Base-by-base conservation (phyloP, 129 eudicot species). In the Pittosporum tobira region DNA sequence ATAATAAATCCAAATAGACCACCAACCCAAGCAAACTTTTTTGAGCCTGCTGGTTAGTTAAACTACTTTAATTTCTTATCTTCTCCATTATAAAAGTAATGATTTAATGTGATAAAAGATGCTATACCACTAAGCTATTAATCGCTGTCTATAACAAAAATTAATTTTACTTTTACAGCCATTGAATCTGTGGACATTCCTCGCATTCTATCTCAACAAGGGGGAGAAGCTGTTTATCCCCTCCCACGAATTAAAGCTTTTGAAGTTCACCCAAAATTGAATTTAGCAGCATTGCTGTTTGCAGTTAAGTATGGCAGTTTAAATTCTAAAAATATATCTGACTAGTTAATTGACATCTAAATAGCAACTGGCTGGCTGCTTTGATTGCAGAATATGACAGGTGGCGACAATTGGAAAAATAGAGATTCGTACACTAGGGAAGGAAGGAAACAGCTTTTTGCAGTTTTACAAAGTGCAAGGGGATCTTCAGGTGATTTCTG, bases 151-250 rank as follows among this genome's bases (percentile, higher is more conserved):
- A 34, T 34, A 34, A 34, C 10, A 34, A 34, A 34, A 34, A 8
- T 58, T 28, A n/a, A 45, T 2, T 40, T 31, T 51, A 63, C 9
- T 64, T 45, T 20, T 70, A 75, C 82, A 91, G 99, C 84, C 51
- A 83, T 91, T 70, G 96, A 91, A 55, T 77, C 90, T 22, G 70
- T 91, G 38, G 99, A 91, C 73, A 79, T 91, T 57, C 99, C 91
- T 25, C 87, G 89, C 66, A 77, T 91, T 75, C 70, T 91, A 51
- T 91, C 99, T 52, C 99, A 87, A 78, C 96, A 87, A 77, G 96
- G 96, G 3, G 99, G 99, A 67, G 99, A 91, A 80, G 84, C 95
- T 56, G 94, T 88, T 70, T 91, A 91, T 77, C 96, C 99, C 31
- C 72, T 91, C 13, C 96, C 99, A 16, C 87, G 87, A 50, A 82